These are phyloP conservation scores for Botryotinia narcissicola DNA, from an alignment of 2,329 filamentous ascomycete species.

Conservation along the genomic window DNA sequence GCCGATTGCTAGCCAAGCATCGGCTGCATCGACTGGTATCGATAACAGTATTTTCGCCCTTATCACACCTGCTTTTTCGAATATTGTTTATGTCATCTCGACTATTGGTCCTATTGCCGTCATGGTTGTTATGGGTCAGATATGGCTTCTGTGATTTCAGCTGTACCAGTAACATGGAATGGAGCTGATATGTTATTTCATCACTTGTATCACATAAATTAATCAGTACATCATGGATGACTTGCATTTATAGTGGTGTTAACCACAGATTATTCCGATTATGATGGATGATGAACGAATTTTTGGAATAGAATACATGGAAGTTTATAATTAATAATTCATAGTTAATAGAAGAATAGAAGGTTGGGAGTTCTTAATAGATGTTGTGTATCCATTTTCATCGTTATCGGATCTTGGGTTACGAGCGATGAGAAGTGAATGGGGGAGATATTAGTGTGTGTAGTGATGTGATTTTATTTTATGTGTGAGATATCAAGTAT, in stretches of 20 bases:
- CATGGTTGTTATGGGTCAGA: conserved; percentile 15
- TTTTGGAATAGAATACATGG: conserved; percentile 9
- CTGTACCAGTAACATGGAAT: background rate
- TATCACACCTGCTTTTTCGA: conserved; percentile 6
- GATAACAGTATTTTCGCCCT: conserved; percentile 10
- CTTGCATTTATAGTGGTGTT: conserved; percentile 2
- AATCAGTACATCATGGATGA: background rate
- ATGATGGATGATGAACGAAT: conserved; percentile 6
- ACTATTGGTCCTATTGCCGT: conserved; percentile 11
- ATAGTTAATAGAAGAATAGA: conserved; percentile 4
- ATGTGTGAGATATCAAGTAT: background rate
- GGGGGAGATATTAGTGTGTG: background rate
- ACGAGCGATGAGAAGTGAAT: background rate
- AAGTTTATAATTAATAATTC: conserved; percentile 8
- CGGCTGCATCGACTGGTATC: conserved; percentile 15
- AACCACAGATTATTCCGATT: background rate
- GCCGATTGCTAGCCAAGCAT: conserved; percentile 19
- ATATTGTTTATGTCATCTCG: conserved; percentile 4
- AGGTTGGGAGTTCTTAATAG: background rate
- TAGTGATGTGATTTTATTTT: background rate
- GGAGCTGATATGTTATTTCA: background rate
- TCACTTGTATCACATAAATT: conserved; percentile 4
- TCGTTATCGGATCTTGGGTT: background rate
- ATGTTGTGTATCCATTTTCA: background rate
- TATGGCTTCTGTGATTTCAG: conserved; percentile 15